Conservation (phyloP, 805 yeast species). For the Kazachstania africana region DNA sequence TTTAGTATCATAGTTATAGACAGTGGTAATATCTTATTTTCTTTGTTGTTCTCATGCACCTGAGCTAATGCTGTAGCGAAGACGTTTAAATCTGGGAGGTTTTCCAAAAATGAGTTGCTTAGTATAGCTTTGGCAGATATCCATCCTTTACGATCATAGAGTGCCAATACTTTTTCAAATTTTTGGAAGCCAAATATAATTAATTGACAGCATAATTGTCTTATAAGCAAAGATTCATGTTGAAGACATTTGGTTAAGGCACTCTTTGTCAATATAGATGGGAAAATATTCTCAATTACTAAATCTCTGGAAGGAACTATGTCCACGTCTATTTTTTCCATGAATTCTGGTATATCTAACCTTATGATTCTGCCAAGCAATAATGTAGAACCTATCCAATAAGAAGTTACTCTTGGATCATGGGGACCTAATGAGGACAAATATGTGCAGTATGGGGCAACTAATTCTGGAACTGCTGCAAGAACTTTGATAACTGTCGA, state of each 20-base stretch:
- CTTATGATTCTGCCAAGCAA: slow-evolving; percentile 49
- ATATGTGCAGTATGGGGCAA: slow-evolving; percentile 57
- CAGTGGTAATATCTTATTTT: slow-evolving; percentile 35
- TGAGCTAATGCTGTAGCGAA: slow-evolving; percentile 35
- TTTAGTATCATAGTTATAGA: slow-evolving; percentile 36
- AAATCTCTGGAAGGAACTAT: slow-evolving; percentile 26
- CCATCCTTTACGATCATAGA: slow-evolving; percentile 34
- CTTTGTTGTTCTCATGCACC: slow-evolving; percentile 25
- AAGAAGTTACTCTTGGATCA: slow-evolving; percentile 70
- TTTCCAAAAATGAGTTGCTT: slow-evolving; percentile 23
- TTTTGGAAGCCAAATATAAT: slow-evolving; percentile 44
- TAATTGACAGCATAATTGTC: slow-evolving; percentile 54
- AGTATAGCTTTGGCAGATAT: slow-evolving; percentile 25
- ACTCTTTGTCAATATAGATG: slow-evolving; percentile 48
- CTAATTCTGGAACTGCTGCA: slow-evolving; percentile 48
- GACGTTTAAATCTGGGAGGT: slow-evolving; percentile 35
- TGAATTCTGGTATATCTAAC: slow-evolving; percentile 39
- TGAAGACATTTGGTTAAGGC: slow-evolving; percentile 50
- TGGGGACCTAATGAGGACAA: slow-evolving; percentile 54
- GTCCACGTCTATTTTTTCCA: slow-evolving; percentile 19
- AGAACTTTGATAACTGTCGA: slow-evolving; percentile 42
- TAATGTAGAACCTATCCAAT: slow-evolving; percentile 70
- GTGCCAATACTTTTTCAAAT: slow-evolving; percentile 30
- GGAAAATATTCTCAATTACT: slow-evolving; percentile 48
- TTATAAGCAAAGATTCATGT: slow-evolving; percentile 38